Base-by-base conservation (phyloP, 2,329 filamentous ascomycete species). In the Emmonsiellopsis sp. region DNA sequence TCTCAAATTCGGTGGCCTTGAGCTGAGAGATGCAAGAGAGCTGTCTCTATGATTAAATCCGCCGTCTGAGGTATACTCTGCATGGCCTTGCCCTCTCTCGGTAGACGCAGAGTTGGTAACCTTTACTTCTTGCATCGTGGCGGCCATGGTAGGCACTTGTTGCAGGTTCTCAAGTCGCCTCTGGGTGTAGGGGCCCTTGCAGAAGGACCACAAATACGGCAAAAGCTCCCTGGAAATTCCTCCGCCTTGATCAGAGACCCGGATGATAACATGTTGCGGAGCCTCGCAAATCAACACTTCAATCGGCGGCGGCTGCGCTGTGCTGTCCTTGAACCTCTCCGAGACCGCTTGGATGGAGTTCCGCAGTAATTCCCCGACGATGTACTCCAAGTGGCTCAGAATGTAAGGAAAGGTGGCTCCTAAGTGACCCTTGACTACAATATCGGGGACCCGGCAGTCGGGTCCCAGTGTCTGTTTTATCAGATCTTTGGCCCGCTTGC, bases 341-440 rank as follows among this genome's bases (percentile, higher is more conserved):
- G 95, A 85, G 39, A 93, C 84, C 17, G 91, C 91, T 70, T 97
- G 91, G 13, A 98, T 88, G 0, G 89, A 94, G 71, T 98, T 98
- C 39, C 93, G 85, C 27, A 98, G 77, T 21, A 98, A 83, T 73
- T 98, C 93, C 50, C 93, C 91, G 54, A 98, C 82, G 62, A 98
- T 96, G 71, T 98, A 98, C 71, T 98, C 92, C 50, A 98, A 80
- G 67, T 97, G 93, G 65, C 86, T 93, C 50, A 95, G 81, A 58
- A 98, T 97, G 65, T 96, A 98, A 1, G 94, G 93, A 65, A 98
- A 98, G 34, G 85, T 95, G 4, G 91, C 91, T 33, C 88, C 83
- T 2, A 93, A 77, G 65, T 98, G 90, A 21, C 94, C 93, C 57
- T 86, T 80, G 54, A 98, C 78, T 46, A 80, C 82, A 69, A 98